These are phyloP conservation scores for Lachnellula occidentalis DNA, from an alignment of 2,329 filamentous ascomycete species.

Conservation along the genomic window DNA sequence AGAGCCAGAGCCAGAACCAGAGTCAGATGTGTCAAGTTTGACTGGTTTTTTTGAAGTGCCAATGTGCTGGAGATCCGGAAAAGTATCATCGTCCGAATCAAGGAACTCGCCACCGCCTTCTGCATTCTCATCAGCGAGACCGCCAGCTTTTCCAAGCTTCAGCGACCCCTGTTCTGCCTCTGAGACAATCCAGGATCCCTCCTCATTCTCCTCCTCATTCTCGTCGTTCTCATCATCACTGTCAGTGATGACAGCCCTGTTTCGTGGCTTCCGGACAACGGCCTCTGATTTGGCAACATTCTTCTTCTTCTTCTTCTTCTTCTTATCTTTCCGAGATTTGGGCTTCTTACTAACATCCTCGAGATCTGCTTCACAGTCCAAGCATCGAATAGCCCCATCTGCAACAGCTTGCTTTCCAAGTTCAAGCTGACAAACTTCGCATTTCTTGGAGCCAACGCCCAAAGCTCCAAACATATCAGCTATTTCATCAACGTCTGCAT, in stretches of 20 bases:
- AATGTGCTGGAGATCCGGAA: conserved; percentile 34
- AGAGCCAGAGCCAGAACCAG: conserved; percentile 31
- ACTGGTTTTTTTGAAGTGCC: conserved; percentile 24
- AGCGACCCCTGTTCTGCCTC: conserved; percentile 56
- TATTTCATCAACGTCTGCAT: conserved; percentile 66
- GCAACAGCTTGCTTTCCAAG: conserved; percentile 25
- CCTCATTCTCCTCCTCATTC: conserved; percentile 62
- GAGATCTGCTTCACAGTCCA: conserved; percentile 70
- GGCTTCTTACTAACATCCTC: conserved; percentile 50
- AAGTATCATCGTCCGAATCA: conserved; percentile 49
- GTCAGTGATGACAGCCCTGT: conserved; percentile 54
- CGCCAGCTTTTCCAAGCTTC: conserved; percentile 72
- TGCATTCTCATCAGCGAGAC: conserved; percentile 79
- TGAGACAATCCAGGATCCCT: conserved; percentile 75
- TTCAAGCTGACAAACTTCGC: conserved; percentile 30
- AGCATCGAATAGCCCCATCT: conserved; percentile 55
- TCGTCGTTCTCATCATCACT: conserved; percentile 58
- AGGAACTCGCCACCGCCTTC: conserved; percentile 82
- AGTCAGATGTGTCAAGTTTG: conserved; percentile 25
- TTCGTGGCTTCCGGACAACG: conserved; percentile 44
- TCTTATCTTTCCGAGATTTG: conserved; percentile 35
- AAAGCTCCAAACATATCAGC: conserved; percentile 83
- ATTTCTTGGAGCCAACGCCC: conserved; percentile 39
- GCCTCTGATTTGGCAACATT: conserved; percentile 23
- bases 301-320: conserved; percentile 33